These are phyloP conservation scores for Cercis canadensis DNA, from an alignment of 306 rosid genomes.

Conservation along the genomic window DNA sequence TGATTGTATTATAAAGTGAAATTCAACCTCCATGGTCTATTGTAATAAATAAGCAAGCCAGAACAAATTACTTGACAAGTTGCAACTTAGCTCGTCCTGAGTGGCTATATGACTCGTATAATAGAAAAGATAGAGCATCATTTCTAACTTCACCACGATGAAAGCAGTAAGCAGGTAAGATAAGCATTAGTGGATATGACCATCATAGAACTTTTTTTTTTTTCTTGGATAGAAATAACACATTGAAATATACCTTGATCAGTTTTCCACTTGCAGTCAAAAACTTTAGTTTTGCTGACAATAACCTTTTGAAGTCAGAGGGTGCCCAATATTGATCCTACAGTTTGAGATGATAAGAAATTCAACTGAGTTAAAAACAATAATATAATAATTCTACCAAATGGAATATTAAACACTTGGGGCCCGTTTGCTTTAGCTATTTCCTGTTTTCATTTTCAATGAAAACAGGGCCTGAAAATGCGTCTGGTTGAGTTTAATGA, in stretches of 20 bases:
- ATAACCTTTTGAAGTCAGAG: slow-evolving; percentile 76
- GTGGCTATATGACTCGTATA: no score
- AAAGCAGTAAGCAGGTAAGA: not conserved
- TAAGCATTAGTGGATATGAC: no score
- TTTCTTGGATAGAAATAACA: not conserved
- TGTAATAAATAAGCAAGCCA: not conserved
- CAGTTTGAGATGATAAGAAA: slow-evolving; percentile 34
- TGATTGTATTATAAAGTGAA: not conserved
- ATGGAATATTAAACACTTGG: slow-evolving; percentile 12
- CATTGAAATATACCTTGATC: slow-evolving; percentile 67
- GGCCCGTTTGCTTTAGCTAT: no score
- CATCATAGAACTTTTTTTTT: no score
- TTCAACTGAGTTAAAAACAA: slow-evolving; percentile 32
- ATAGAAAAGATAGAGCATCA: not conserved
- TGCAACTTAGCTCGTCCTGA: not conserved
- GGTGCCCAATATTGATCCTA: slow-evolving; percentile 94
- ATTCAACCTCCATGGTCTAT: not conserved
- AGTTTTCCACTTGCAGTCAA: slow-evolving; percentile 79
- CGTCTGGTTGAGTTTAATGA: no score
- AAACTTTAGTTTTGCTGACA: slow-evolving; percentile 76
- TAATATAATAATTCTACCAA: slow-evolving; percentile 21
- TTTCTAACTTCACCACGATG: not conserved
- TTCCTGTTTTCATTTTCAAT: no score
- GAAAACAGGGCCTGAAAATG: no score
- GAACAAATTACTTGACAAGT: not conserved